Base-by-base conservation (phyloP, 1,284 basidiomycete genomes). In the Somion occarium region DNA sequence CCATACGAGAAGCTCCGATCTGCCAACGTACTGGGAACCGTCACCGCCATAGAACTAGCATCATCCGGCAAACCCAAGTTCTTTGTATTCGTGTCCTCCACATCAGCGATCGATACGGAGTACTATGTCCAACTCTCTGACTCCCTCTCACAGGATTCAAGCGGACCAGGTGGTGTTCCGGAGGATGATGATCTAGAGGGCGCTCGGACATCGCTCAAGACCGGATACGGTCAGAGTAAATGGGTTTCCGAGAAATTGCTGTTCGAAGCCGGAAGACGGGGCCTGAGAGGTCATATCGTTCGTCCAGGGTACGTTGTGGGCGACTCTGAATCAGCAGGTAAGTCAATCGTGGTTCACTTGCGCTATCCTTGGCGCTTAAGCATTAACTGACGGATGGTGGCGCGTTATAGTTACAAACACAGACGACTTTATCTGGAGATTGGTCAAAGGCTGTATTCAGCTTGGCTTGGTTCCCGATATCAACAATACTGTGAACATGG, bases 401-500 rank as follows among this genome's bases (percentile, higher is more conserved):
- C 18, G 23, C 50, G 23, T 37, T 38, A 11, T 57, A 85, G 95
- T 98, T 2, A 98, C 95, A 24, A 99, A 99, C 72, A 99, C 97
- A 34, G 97, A 99, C 63, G 97, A 99, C 69, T 99, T 99, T 71
- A 82, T 99, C 51, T 98, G 96, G 95, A 84, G 97, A 19, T 76
- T 99, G 66, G 92, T 98, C 66, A 99, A 99, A 71, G 97, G 97
- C 22, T 98, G 94, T 66, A 80, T 97, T 44, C 97, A 99, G 69
- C 85, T 99, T 4, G 96, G 96, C 2, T 80, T 94, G 41, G 85
- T 95, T 2, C 97, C 97, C 1, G 92, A 99, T 66, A 98, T 99
- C 69, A 93, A 98, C 76, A 99, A 99, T 72, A 89, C 91, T 2
- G 81, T 99, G 64, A 99, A 99, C 72, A 96, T 98, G 91, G 91